These are phyloP conservation scores for Agrocybe chaxingu DNA, from an alignment of 768 basidiomycete species.

Conservation along the genomic window DNA sequence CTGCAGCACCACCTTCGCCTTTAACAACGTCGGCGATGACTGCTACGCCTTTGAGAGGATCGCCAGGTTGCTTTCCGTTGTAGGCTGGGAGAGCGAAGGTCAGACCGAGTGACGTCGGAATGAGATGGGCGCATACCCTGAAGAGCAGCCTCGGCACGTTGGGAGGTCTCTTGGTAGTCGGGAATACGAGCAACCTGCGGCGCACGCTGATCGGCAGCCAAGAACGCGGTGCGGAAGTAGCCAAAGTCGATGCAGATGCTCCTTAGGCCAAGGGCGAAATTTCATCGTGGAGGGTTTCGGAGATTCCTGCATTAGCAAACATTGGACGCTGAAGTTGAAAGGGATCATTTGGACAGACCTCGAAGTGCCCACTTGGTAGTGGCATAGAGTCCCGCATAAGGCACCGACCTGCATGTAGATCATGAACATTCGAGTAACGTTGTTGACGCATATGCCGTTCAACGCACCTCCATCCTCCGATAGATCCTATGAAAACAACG, in stretches of 20 bases:
- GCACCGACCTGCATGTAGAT: slow-evolving; percentile 17
- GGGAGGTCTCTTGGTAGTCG: slow-evolving; percentile 26
- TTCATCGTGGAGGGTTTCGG: slow-evolving; percentile 28
- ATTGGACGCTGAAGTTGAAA: background rate
- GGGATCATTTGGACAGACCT: slow-evolving; percentile 10
- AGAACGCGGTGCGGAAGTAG: slow-evolving; percentile 33
- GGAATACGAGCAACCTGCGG: slow-evolving; percentile 24
- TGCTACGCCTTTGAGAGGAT: slow-evolving; percentile 28
- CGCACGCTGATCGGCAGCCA: slow-evolving; percentile 21
- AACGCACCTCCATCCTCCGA: slow-evolving; percentile 32
- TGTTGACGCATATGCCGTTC: background rate
- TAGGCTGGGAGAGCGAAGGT: slow-evolving; percentile 17
- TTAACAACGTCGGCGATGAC: slow-evolving; percentile 27
- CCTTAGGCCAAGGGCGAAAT: slow-evolving; percentile 34
- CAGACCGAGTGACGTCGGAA: background rate
- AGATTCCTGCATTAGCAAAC: slow-evolving; percentile 21
- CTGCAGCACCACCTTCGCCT: slow-evolving; percentile 26
- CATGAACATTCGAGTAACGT: background rate
- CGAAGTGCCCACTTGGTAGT: slow-evolving; percentile 37
- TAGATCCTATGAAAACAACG: slow-evolving; percentile 40
- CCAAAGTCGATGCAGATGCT: slow-evolving; percentile 35
- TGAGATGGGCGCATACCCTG: slow-evolving; percentile 16
- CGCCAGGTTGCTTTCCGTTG: slow-evolving; percentile 31
- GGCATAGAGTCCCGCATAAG: slow-evolving; percentile 31
- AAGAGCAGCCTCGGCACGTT: slow-evolving; percentile 21